phyloP scores from a whole-genome alignment of 2,329 filamentous ascomycete species.

The Sporothrix brunneoviolacea region DNA sequence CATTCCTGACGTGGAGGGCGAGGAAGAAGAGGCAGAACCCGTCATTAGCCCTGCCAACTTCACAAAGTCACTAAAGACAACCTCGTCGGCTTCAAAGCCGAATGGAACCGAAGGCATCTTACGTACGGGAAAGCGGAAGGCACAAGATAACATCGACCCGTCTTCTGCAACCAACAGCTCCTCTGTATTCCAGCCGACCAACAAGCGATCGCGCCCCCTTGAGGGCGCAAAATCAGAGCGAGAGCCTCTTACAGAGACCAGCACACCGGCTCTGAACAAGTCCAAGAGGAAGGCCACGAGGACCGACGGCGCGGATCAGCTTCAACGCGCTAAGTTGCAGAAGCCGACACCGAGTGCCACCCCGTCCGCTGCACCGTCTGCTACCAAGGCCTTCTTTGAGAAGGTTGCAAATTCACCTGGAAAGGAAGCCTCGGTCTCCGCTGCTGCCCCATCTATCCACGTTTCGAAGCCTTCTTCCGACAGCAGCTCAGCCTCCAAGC shows the following conservation, averaged over 20 bases:
- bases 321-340: constrained; percentile 44
- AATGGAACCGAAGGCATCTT: constrained; percentile 29
- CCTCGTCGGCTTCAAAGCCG: constrained; percentile 21
- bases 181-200: constrained; percentile 30
- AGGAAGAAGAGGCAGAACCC: constrained; percentile 24
- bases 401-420: constrained; percentile 48
- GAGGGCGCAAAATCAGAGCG: constrained; percentile 22
- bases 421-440: constrained; percentile 22
- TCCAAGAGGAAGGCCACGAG: constrained; percentile 46
- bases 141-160: constrained; percentile 41
- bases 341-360: constrained; percentile 29
- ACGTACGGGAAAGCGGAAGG: constrained; percentile 46
- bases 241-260: constrained; percentile 32
- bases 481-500: constrained; percentile 18
- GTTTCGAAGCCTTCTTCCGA: constrained; percentile 22
- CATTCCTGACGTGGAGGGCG: constrained; percentile 44
- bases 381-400: constrained; percentile 51
- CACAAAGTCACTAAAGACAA: constrained; percentile 21
- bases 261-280: constrained; percentile 34
- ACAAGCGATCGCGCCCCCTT: constrained; percentile 41
- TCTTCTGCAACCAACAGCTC: constrained; percentile 30
- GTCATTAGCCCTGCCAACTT: constrained; percentile 1
- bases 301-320: constrained; percentile 37
- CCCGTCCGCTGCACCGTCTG: constrained; percentile 35
- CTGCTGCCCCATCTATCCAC: constrained; percentile 13